Evolutionary conservation across 2,329 filamentous ascomycete species (phyloP).

Genomic region (Cryphonectria carpinicola): DNA sequence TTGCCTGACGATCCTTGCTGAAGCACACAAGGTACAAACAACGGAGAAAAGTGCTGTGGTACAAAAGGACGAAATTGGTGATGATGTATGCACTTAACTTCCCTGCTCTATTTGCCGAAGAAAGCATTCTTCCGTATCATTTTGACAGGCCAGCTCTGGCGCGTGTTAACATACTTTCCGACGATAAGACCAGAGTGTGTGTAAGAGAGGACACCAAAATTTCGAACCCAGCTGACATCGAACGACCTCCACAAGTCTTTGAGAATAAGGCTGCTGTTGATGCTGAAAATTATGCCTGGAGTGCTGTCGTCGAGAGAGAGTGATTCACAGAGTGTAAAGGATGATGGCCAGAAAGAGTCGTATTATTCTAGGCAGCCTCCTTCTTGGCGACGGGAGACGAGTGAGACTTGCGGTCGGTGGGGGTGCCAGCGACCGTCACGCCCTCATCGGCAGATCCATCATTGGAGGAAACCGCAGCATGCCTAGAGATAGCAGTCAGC

Average conservation of each 20-base stretch:
- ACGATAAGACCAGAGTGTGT: constrained; percentile 28
- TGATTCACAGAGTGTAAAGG: constrained; percentile 29
- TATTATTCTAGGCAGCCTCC: constrained; percentile 42
- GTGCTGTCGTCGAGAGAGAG: constrained; percentile 27
- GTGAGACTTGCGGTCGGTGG: constrained; percentile 49
- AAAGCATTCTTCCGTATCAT: constrained; percentile 27
- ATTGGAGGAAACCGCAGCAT: constrained; percentile 50
- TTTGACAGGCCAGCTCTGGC: constrained; percentile 26
- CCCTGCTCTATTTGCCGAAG: constrained; percentile 28
- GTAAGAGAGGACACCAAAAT: constrained; percentile 29
- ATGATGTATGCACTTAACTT: constrained; percentile 27
- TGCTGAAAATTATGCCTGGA: constrained; percentile 29
- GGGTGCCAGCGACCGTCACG: constrained; percentile 57
- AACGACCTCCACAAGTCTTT: constrained; percentile 29
- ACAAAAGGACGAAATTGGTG: constrained; percentile 28
- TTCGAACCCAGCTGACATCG: constrained; percentile 29
- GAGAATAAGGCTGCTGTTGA: constrained; percentile 27
- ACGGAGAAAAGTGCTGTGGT: constrained; percentile 29
- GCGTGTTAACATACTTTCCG: constrained; percentile 27
- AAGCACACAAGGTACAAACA: constrained; percentile 25
- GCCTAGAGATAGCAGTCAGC: constrained; percentile 36
- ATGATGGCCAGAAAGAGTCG: constrained; percentile 33
- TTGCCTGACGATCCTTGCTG: constrained; percentile 26
- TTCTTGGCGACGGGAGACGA: constrained; percentile 55
- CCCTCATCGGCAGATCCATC: constrained; percentile 54